Conservation (phyloP, 768 basidiomycete species). For the Tremella yokohamensis region DNA sequence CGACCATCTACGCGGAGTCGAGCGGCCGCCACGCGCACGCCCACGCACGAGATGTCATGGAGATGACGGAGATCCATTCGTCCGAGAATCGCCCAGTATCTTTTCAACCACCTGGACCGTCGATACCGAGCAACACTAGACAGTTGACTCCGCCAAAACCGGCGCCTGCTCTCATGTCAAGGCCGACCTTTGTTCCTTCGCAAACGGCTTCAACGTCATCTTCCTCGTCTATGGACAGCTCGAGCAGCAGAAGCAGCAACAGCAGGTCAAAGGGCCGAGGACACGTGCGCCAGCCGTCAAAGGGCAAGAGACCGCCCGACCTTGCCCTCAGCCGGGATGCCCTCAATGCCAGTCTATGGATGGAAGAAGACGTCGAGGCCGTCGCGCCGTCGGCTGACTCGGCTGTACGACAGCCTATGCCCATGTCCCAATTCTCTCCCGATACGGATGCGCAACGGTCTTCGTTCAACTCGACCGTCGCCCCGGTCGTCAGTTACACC, state of each 20-base stretch:
- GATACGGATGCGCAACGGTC: neutral
- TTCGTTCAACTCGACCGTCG: neutral
- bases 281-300: neutral
- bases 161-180: too few relatives aligned
- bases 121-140: neutral
- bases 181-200: too few relatives aligned
- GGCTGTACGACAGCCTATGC: neutral
- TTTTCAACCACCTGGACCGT: too few relatives aligned
- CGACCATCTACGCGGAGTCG: constrained; percentile 1
- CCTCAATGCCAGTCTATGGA: constrained; percentile 3
- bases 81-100: neutral
- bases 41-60: neutral
- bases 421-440: neutral
- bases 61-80: neutral
- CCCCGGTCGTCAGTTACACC: neutral
- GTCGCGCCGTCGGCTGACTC: neutral
- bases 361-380: constrained; percentile 1
- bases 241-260: neutral
- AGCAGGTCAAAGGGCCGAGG: too few relatives aligned
- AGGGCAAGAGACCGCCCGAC: constrained; percentile 2
- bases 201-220: neutral
- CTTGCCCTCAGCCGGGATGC: neutral
- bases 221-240: neutral
- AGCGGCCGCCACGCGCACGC: neutral
- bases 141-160: constrained; percentile 2